Conservation (phyloP, 805 yeast genomes). For the Saturnispora saitoi region DNA sequence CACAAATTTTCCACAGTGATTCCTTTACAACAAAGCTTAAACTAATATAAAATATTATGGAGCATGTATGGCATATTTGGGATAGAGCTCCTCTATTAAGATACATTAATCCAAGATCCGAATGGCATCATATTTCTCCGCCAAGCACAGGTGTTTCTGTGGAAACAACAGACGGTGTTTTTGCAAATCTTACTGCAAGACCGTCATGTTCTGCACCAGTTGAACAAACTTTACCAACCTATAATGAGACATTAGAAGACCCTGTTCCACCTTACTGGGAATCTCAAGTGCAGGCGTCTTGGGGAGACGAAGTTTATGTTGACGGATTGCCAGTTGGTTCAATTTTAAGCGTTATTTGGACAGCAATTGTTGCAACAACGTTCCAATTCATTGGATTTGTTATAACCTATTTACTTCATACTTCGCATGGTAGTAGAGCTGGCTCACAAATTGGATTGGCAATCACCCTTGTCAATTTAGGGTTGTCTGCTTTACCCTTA, state of each 20-base stretch:
- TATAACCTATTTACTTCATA: conserved; percentile 81
- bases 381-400: conserved; percentile 93
- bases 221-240: conserved; percentile 70
- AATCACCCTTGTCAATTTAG: conserved; percentile 67
- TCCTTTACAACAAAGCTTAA: background rate
- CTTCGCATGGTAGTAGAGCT: conserved; percentile 94
- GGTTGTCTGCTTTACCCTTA: conserved; percentile 46
- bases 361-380: conserved; percentile 75
- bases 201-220: conserved; percentile 45
- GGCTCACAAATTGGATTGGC: conserved; percentile 94
- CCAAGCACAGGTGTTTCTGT: conserved; percentile 11
- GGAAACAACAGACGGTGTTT: conserved; percentile 72
- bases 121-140: conserved; percentile 19
- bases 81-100: conserved; percentile 26
- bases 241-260: conserved; percentile 92
- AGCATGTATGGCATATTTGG: conserved; percentile 7
- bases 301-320: conserved; percentile 77
- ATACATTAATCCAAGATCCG: conserved; percentile 18
- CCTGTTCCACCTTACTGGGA: conserved; percentile 97
- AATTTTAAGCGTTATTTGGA: conserved; percentile 84
- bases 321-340: conserved; percentile 96
- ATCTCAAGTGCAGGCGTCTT: conserved; percentile 71
- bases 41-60: background rate
- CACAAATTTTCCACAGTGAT: background rate
- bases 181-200: conserved; percentile 84